phyloP scores from a whole-genome alignment of 164 flowering plant species.

The Berberis vulgaris region DNA sequence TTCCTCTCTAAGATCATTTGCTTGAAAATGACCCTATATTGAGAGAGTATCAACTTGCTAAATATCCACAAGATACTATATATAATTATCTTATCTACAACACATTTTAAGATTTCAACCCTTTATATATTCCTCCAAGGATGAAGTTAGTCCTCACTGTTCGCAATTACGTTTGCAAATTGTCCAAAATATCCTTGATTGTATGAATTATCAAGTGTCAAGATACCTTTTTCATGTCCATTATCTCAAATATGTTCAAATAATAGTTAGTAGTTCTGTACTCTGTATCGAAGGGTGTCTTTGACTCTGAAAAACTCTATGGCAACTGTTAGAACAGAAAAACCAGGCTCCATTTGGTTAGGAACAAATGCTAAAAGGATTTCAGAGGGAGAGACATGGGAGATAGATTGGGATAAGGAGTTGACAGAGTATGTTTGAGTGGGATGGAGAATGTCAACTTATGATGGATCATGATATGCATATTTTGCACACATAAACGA shows the following conservation, averaged over 20 bases:
- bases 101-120: neutral
- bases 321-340: too few relatives aligned
- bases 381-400: neutral
- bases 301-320: too few relatives aligned
- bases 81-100: neutral
- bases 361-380: neutral
- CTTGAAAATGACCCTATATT: conserved; percentile 2
- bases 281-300: too few relatives aligned
- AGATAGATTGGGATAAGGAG: neutral
- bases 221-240: too few relatives aligned
- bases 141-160: neutral
- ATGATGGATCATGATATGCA: neutral
- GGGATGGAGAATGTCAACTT: conserved; percentile 11
- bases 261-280: too few relatives aligned
- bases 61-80: neutral
- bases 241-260: too few relatives aligned
- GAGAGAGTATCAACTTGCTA: neutral
- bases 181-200: neutral
- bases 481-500: neutral
- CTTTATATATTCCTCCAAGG: neutral
- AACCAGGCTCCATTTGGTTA: too few relatives aligned
- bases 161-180: neutral
- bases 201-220: neutral
- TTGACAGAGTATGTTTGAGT: neutral
- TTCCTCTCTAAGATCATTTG: conserved; percentile 6